These are phyloP conservation scores for Escovopsis sp. DNA, from an alignment of 2,329 filamentous ascomycete genomes.

Conservation along the genomic window DNA sequence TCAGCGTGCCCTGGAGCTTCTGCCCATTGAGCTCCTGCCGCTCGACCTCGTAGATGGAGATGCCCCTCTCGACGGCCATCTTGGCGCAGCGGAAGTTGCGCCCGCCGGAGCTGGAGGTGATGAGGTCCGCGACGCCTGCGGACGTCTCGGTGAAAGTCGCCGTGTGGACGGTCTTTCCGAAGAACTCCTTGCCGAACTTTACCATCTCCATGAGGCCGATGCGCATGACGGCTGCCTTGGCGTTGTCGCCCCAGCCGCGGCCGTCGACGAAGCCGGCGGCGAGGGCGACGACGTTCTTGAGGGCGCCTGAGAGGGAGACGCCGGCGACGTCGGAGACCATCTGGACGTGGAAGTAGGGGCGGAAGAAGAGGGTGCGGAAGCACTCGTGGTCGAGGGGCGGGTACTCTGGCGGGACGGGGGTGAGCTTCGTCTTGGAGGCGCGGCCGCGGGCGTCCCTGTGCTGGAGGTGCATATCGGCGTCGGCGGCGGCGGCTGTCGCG, in stretches of 20 bases:
- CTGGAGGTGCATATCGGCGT: constrained; percentile 25
- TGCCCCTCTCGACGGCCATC: constrained; percentile 65
- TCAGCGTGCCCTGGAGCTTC: constrained; percentile 88
- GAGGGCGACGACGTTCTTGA: constrained; percentile 94
- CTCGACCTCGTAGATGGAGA: constrained; percentile 79
- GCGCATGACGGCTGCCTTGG: constrained; percentile 96
- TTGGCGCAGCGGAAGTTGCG: constrained; percentile 91
- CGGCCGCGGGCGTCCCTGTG: constrained; percentile 58
- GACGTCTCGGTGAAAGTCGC: constrained; percentile 95
- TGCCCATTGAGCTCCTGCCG: constrained; percentile 84
- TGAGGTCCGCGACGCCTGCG: constrained; percentile 86
- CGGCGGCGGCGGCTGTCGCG: no score
- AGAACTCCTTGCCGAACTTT: constrained; percentile 88
- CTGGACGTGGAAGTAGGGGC: constrained; percentile 93
- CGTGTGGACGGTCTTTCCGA: constrained; percentile 63
- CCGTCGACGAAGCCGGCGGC: constrained; percentile 93
- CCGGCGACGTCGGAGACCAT: constrained; percentile 93
- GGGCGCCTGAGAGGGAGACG: constrained; percentile 81
- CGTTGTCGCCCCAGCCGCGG: constrained; percentile 94
- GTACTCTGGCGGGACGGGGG: constrained; percentile 65
- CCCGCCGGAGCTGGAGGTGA: constrained; percentile 84
- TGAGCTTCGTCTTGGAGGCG: constrained; percentile 54
- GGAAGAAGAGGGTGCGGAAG: constrained; percentile 78
- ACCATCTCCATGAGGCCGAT: constrained; percentile 94
- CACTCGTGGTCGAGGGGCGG: constrained; percentile 74